Evolutionary conservation across 306 rosid species (phyloP).

Genomic region (Urtica urens): DNA sequence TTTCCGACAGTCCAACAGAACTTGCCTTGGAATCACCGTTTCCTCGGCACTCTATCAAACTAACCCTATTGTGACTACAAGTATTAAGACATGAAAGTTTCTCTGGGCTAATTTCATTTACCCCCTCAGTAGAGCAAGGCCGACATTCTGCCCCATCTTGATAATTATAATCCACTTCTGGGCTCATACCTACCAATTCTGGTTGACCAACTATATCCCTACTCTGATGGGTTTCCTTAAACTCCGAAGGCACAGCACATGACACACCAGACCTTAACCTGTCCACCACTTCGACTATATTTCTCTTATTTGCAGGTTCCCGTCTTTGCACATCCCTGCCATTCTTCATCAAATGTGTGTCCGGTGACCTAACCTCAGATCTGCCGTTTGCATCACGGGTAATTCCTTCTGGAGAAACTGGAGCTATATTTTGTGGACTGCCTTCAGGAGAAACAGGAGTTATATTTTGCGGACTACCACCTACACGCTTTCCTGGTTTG

Average conservation of each 20-base stretch:
- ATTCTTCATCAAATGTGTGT: no score
- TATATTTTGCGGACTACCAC: constrained; percentile 46
- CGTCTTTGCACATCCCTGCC: no score
- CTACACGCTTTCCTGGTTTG: constrained; percentile 40
- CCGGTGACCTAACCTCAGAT: constrained; percentile 30
- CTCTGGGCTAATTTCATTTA: background rate
- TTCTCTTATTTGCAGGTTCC: no score
- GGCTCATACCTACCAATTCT: constrained; percentile 24
- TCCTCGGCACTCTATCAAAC: background rate
- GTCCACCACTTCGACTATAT: no score
- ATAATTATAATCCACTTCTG: no score
- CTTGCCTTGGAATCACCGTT: constrained; percentile 12
- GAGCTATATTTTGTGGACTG: constrained; percentile 26
- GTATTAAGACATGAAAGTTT: background rate
- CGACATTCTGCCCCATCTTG: background rate
- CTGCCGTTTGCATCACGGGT: constrained; percentile 24
- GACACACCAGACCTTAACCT: constrained; percentile 24
- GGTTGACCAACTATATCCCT: constrained; percentile 30
- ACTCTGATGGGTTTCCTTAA: constrained; percentile 40
- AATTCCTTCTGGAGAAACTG: constrained; percentile 34
- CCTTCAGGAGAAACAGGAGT: constrained; percentile 40
- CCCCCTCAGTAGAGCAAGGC: background rate
- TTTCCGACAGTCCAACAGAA: no score
- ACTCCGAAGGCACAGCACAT: constrained; percentile 33
- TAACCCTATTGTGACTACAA: background rate